Base-by-base conservation (phyloP, 2,329 filamentous ascomycete genomes). In the Pseudogymnoascus destructans region DNA sequence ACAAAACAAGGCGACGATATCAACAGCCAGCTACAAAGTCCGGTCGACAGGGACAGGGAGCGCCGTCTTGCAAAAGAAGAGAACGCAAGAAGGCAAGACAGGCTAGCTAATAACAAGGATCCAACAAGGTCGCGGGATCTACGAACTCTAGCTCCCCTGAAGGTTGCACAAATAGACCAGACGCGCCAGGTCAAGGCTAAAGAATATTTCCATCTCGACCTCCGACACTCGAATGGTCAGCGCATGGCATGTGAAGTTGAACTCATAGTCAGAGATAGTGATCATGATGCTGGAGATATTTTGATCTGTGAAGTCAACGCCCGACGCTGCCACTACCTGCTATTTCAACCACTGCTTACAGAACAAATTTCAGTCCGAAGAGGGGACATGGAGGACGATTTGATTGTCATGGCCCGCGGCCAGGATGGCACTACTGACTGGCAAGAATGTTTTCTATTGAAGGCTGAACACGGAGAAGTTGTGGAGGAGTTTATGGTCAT, bases 281-380 rank as follows among this genome's bases (percentile, higher is more conserved):
- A 79, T 33, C 79, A 80, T 2, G 80, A 85, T 62, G 75, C 80
- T 55, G 90, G 92, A 5, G 93, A 98, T 70, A 70, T 98, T n/a
- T 79, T 98, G 19, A 86, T 98, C 59, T 91, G 92, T 64, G 91
- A 97, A 70, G 82, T 90, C n/a, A 89, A 90, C 46, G 79, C 81
- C 57, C 78, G 79, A 5, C 83, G 86, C 11, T 81, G 83, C 57
- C 75, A 77, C 25, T 97, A 89, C 83, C 79, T 98, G 3, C 78
- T 98, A 0, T 95, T 98, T 66, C 87, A 91, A n/a, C 92, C 93
- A 0, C 77, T 96, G n/a, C 77, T 84, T 15, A 77, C 82, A 62
- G 76, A 78, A 33, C 79, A 81, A 61, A 79, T 95, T 17, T 97
- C 93, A 10, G 89, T 90, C 55, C 84, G 92, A 36, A 82, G 78